Evolutionary conservation across 768 basidiomycete species (phyloP).

Genomic region (Pholiota molesta): DNA sequence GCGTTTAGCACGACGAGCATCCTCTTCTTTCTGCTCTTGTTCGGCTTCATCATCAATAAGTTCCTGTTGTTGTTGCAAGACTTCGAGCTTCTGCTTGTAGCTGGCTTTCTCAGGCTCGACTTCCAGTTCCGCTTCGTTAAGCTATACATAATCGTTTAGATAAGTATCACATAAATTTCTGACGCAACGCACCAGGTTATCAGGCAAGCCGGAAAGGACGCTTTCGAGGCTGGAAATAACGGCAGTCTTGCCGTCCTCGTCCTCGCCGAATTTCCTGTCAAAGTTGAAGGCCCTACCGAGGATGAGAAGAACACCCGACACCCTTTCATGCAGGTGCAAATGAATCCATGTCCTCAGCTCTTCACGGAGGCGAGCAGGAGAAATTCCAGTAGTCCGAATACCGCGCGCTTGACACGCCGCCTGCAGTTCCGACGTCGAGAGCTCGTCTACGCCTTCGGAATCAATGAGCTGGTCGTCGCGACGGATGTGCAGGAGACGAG

Average conservation of each 20-base stretch:
- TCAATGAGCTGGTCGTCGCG: constrained; percentile 94
- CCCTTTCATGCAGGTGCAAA: constrained; percentile 85
- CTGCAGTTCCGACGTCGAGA: constrained; percentile 91
- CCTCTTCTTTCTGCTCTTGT: constrained; percentile 94
- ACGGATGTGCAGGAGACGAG: constrained; percentile 78
- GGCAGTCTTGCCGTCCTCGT: constrained; percentile 81
- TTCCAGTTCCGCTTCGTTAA: constrained; percentile 96
- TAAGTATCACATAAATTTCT: neutral
- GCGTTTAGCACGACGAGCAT: constrained; percentile 83
- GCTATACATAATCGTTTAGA: constrained; percentile 43
- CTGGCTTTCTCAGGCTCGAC: constrained; percentile 92
- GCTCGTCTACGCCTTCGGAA: constrained; percentile 84
- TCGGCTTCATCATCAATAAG: constrained; percentile 99
- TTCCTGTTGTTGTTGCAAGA: constrained; percentile 97
- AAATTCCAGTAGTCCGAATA: constrained; percentile 85
- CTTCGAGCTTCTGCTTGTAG: constrained; percentile 98
- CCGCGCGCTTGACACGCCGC: constrained; percentile 94
- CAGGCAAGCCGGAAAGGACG: constrained; percentile 90
- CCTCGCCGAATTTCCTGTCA: constrained; percentile 71
- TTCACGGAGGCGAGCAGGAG: constrained; percentile 85
- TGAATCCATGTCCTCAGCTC: constrained; percentile 93
- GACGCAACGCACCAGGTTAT: constrained; percentile 75
- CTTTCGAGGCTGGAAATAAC: constrained; percentile 84
- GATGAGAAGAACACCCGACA: constrained; percentile 92
- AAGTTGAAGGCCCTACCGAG: constrained; percentile 96